Evolutionary conservation across 2,329 filamentous ascomycete genomes (phyloP), one percentile per base, ranked within the genome.

Genomic region (Aspergillus flavus): DNA sequence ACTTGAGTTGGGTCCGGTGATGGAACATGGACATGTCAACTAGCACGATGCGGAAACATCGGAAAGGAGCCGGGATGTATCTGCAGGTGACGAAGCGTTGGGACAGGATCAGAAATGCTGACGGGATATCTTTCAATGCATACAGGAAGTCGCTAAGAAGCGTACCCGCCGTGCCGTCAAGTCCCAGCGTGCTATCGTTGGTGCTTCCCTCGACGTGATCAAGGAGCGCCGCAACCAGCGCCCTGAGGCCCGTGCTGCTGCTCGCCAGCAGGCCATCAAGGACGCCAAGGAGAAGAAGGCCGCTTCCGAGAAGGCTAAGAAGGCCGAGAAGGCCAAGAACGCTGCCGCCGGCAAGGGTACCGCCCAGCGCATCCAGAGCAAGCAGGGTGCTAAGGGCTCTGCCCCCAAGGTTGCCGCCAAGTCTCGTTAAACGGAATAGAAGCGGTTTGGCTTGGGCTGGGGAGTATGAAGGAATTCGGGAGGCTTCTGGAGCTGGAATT

Each of bases 111-210:
- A 32, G 63, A 61, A 59, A 65, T 72, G 64, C 73, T 77, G 71
- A 76, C 73, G 64, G 64, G 65, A 58, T 56, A 41, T 65, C 69
- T 69, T 67, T 73, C 62, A 62, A 66, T 61, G 74, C 72, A 68
- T 79, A 87, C 83, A 99, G 95, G 95, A 99, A 89, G 91, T 97
- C 80, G 93, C 94, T 87, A 99, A 99, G 92, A 98, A 98, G 91
- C 94, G 95, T 81, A 93, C 93, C 74, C 95, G 95, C 87, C 93
- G 93, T 81, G 93, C 93, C 79, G 92, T 99, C 86, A 99, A 99
- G 92, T 84, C 92, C 83, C 95, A 99, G 89, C 94, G 95, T 87
- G 94, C 91, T 81, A 96, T 99, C 83, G 95, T 99, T 76, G 95
- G 95, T 89, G 95, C 95, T 75, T 97, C 95, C 70, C 94, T 99